Conservation (phyloP, 2,329 filamentous ascomycete genomes). For the Monosporascus sp. region DNA sequence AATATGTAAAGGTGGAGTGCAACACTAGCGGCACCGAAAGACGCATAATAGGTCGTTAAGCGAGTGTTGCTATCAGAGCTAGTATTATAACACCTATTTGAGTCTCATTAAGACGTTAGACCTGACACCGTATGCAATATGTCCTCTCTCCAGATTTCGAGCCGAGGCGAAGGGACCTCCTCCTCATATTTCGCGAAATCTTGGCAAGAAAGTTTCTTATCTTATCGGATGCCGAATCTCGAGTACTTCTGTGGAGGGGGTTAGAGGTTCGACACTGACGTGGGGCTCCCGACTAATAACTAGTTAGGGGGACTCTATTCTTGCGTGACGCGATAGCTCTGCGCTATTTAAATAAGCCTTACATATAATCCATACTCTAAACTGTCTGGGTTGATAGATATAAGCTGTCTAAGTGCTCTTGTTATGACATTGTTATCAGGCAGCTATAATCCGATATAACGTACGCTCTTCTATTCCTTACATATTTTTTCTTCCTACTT, state of each 20-base stretch:
- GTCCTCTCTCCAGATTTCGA: background rate
- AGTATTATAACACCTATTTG: background rate
- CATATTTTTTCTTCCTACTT: too few species aligned
- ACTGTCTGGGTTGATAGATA: too few species aligned
- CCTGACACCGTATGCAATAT: slow-evolving; percentile 4
- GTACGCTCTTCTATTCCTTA: too few species aligned
- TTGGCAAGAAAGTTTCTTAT: slow-evolving; percentile 15
- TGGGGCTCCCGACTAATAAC: too few species aligned
- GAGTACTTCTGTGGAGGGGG: background rate
- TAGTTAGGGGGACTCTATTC: too few species aligned
- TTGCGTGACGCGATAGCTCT: too few species aligned
- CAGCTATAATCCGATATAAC: too few species aligned
- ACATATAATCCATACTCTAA: too few species aligned
- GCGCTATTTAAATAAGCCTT: too few species aligned
- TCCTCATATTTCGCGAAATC: slow-evolving; percentile 9
- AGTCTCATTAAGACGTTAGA: background rate
- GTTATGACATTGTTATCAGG: too few species aligned
- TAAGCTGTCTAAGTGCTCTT: too few species aligned
- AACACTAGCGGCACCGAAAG: slow-evolving; percentile 3
- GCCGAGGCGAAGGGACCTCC: background rate
- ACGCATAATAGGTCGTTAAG: background rate
- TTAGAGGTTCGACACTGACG: too few species aligned
- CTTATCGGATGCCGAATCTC: slow-evolving; percentile 2
- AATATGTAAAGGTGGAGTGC: slow-evolving; percentile 10
- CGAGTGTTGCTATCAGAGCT: background rate